Conservation (phyloP, 805 yeast genomes). For the Candida ulmi region DNA sequence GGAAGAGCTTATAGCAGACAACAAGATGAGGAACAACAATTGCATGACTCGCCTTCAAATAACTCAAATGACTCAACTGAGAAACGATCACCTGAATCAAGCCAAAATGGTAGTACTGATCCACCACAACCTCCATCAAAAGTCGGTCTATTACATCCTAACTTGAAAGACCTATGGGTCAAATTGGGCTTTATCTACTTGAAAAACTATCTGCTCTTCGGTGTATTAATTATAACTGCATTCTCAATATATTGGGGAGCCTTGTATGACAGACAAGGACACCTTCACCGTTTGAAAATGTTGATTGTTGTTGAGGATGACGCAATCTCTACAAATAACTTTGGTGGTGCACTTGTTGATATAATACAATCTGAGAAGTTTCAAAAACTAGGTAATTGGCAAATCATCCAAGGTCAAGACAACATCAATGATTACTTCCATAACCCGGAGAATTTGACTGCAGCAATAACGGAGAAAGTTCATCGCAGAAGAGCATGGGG, state of each 20-base stretch:
- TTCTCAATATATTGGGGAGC: slow-evolving; percentile 36
- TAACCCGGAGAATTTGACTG: slow-evolving; percentile 18
- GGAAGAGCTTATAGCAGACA: background rate
- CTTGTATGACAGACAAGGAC: slow-evolving; percentile 22
- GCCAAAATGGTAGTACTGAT: background rate
- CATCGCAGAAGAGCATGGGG: slow-evolving; percentile 61
- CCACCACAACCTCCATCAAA: slow-evolving; percentile 1
- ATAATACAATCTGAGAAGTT: slow-evolving; percentile 31
- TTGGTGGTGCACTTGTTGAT: slow-evolving; percentile 25
- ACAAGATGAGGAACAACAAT: background rate
- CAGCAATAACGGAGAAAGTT: slow-evolving; percentile 37
- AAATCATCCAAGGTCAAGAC: slow-evolving; percentile 20
- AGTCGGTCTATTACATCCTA: background rate
- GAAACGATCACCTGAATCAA: background rate
- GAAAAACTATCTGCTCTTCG: slow-evolving; percentile 24
- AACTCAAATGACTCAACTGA: background rate
- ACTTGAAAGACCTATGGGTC: background rate
- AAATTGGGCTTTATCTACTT: slow-evolving; percentile 4
- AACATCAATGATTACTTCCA: slow-evolving; percentile 20
- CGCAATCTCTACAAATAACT: slow-evolving; percentile 27
- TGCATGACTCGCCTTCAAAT: background rate
- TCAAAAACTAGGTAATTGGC: slow-evolving; percentile 47
- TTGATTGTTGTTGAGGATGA: slow-evolving; percentile 30
- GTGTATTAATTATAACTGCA: slow-evolving; percentile 28
- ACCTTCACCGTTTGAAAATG: slow-evolving; percentile 22